Base-by-base conservation (phyloP, 495 filamentous ascomycete species). In the Penicilliopsis zonata region DNA sequence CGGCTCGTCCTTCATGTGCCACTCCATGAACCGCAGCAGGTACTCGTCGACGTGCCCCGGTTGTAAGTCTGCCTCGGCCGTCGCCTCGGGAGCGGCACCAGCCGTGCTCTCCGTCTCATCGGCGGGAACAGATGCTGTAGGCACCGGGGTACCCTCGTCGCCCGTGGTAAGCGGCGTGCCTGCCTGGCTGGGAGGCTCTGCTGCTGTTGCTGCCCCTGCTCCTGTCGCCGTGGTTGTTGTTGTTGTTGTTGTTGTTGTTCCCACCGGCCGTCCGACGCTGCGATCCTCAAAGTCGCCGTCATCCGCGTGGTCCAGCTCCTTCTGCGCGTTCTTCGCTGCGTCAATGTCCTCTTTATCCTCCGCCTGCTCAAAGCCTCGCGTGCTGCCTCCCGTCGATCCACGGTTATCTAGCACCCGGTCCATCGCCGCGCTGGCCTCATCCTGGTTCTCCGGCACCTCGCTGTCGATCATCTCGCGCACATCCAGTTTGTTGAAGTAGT, bases 271-370 rank as follows among this genome's bases (percentile, higher is more conserved):
- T 1, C 67, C 65, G 2, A 60, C 58, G 30, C 49, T 65, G 34
- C 73, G 75, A 44, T 94, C 90, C n/a, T 76, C 75, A 45, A 96
- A 96, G 43, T 99, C 90, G 1, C 74, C 84, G 19, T 84, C 86
- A 37, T 96, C 90, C 28, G 81, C 78, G 46, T 85, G 75, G 18
- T 76, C 69, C 15, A 93, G 74, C 46, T 95, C 90, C 44, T 81
- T 88, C 53, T 94, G 80, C 0, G 87, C 87, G 14, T 82, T 70
- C 36, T 80, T 78, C 1, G 90, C 92, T 0, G 92, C 92, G 13
- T 71, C 74, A 5, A 81, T 82, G 52, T 99, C 92, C 52, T 99
- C 92, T 29, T 71, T 69, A 46, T 99, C 92, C 53, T 99, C 92
- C 7, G 82, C 92, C 37, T 80, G 76, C 40, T 88, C 84, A 18